Base-by-base conservation (phyloP, 1,139 yeast genomes). In the Blastobotrys petasosporus region DNA sequence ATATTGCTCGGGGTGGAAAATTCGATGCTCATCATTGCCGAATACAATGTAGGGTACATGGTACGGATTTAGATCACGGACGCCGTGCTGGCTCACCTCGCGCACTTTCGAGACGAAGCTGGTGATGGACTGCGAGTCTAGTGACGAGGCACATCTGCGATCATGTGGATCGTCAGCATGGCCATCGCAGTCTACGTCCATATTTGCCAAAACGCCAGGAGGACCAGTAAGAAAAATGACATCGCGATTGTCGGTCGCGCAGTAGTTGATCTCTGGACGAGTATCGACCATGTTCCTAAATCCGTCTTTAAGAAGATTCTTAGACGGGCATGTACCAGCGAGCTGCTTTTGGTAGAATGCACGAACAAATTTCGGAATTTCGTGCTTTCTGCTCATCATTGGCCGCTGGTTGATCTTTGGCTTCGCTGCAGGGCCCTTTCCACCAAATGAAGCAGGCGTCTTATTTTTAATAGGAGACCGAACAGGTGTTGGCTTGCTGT, bases 121-220 rank as follows among this genome's bases (percentile, higher is more conserved):
- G 2, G 49, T 46, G 17, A 39, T 25, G 4, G 20, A 36, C 34
- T 36, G 44, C 4, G 42, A 37, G 30, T 36, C 42, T 16, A 25
- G 28, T 1, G 36, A 17, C 8, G 33, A 25, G 11, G 32, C 39
- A 16, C 49, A 46, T 25, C 49, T 33, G n/a, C 41, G 41, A 15
- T 46, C 49, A 10, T 35, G 23, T 7, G 28, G 12, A 4, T 34
- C 46, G 8, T 28, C 12, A 4, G 16, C 35, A 29, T 36, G 45
- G 31, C 51, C 51, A 32, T 48, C 51, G 28, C 51, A 48, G 39
- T 48, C 51, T 13, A 48, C 41, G 17, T 48, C 51, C 49, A 48
- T 42, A 29, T 48, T 48, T 3, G 40, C 45, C 15, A 48, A 32
- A 6, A 25, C 16, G 16, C 46, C 46, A 3, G 33, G 16, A 2